Evolutionary conservation across 768 basidiomycete species (phyloP).

Genomic region (Lanmaoa pseudosensibilis): DNA sequence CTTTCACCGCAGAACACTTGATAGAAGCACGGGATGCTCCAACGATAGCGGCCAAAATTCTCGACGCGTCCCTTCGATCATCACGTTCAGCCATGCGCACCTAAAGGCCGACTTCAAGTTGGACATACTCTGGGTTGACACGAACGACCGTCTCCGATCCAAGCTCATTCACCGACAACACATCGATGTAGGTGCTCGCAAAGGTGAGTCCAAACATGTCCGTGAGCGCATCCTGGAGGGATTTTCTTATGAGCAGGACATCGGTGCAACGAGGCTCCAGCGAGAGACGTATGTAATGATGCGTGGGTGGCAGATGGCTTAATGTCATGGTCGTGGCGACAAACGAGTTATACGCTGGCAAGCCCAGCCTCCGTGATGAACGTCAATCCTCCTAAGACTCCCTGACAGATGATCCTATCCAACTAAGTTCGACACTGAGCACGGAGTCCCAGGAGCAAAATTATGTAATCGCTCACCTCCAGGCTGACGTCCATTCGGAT

Average conservation of each 20-base stretch:
- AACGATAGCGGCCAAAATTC: slow-evolving; percentile 28
- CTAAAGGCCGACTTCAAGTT: background rate
- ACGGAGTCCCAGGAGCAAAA: background rate
- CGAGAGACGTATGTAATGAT: slow-evolving; percentile 25
- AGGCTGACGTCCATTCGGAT: slow-evolving; percentile 3
- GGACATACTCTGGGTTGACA: slow-evolving; percentile 20
- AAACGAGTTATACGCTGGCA: background rate
- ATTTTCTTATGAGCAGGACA: slow-evolving; percentile 49
- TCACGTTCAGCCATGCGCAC: background rate
- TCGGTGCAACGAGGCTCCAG: slow-evolving; percentile 35
- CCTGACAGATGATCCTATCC: background rate
- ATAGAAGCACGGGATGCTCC: slow-evolving; percentile 26
- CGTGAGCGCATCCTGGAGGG: slow-evolving; percentile 53
- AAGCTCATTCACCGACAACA: slow-evolving; percentile 47
- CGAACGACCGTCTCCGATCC: slow-evolving; percentile 27
- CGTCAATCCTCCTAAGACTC: background rate
- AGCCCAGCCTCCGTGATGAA: background rate
- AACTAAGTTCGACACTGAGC: background rate
- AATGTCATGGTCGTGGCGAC: slow-evolving; percentile 10
- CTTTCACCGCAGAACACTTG: slow-evolving; percentile 22
- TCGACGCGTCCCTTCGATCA: slow-evolving; percentile 22
- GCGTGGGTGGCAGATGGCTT: slow-evolving; percentile 23
- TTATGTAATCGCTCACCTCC: slow-evolving; percentile 25
- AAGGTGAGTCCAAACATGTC: slow-evolving; percentile 56
- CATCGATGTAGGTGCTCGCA: slow-evolving; percentile 54